A percentile compares a stretch with the other conserved stretches of the same genome.
These are phyloP conservation scores for Stephania japonica DNA, from an alignment of 164 flowering plant species.

Conservation along the genomic window DNA sequence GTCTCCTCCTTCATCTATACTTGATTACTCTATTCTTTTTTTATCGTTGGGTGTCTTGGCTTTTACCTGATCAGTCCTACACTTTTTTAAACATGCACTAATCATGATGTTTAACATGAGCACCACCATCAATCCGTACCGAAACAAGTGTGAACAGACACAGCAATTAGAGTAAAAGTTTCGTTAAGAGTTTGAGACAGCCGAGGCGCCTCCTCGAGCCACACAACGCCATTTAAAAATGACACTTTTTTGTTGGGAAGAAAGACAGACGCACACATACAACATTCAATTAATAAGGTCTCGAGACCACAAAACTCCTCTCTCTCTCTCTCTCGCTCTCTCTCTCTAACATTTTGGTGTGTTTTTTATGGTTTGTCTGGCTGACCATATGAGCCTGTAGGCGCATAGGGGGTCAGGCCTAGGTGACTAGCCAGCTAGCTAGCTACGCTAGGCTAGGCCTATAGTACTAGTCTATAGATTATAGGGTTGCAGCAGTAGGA, in stretches of 20 bases:
- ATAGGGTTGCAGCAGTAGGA: not conserved
- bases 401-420: not conserved
- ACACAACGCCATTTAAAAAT: not conserved
- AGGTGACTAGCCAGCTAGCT: not conserved
- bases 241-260: no score
- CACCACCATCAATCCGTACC: no score
- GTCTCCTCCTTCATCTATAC: no score
- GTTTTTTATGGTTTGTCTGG: conserved; percentile 1
- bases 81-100: no score
- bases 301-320: not conserved
- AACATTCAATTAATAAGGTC: not conserved
- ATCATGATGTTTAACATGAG: no score
- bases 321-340: not conserved
- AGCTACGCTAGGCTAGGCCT: not conserved
- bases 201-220: not conserved
- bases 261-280: not conserved
- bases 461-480: not conserved
- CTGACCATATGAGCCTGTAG: not conserved
- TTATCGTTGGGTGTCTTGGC: no score
- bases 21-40: no score
- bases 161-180: no score
- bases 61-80: no score
- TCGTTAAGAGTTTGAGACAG: no score
- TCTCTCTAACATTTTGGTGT: not conserved
- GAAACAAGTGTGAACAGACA: no score